Base-by-base conservation (phyloP, 345 rosid species). In the Rhodamnia argentea region DNA sequence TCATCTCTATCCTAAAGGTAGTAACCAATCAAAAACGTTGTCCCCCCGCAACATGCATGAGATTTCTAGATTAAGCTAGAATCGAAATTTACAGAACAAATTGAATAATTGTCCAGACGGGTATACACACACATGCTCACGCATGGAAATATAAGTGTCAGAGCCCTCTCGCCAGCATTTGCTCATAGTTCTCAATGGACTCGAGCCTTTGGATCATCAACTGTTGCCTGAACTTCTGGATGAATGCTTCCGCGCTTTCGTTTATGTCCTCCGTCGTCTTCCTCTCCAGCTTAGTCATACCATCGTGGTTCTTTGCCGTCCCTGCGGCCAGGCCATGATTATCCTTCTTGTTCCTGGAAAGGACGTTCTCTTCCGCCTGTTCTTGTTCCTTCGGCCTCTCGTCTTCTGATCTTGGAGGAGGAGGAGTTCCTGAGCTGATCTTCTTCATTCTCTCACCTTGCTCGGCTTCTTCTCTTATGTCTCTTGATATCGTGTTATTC, bases 201-300 rank as follows among this genome's bases (percentile, higher is more conserved):
- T 96, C 94, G 4, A 95, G 96, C 90, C 96, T 92, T 83, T 96
- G 96, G 47, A 96, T 89, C 89, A 91, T 70, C 82, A 96, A 93
- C 87, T 93, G 94, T 10, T 90, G 88, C 90, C 92, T 91, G 90
- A 96, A 94, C 47, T 95, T 94, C 86, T 89, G 74, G 89, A 95
- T 96, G 91, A 96, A 95, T n/a, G 94, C 94, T 59, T 96, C 98
- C 0, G 98, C 98, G 32, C 96, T 93, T 83, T 93, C 88, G 44
- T 96, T 91, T 51, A 96, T 90, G 89, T 95, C 98, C 87, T 90
- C 87, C 13, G 96, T 92, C 62, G 92, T 91, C 89, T 88, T 87
- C 78, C 92, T 94, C 90, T 91, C 95, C 3, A 92, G 89, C 86
- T 50, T 64, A 40, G 5, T 32, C 13, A 4, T 16, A 32, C 86